A percentile compares a stretch with the other conserved stretches of the same genome.
These are phyloP conservation scores for Avicennia marina DNA, from an alignment of 257 asterid species.

Conservation along the genomic window DNA sequence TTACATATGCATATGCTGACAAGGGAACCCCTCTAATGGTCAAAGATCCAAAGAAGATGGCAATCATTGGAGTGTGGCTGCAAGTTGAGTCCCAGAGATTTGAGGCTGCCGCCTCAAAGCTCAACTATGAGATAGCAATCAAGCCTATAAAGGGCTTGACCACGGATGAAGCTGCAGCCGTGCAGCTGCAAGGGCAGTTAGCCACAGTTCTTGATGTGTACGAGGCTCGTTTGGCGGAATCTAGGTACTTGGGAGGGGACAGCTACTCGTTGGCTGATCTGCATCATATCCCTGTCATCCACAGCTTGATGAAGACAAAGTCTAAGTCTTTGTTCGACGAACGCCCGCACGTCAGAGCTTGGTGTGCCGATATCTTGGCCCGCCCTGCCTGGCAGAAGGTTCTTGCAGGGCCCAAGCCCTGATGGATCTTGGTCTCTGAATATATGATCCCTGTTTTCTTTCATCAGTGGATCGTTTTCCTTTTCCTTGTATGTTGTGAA, in stretches of 20 bases:
- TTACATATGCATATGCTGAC: not conserved
- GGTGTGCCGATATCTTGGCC: slow-evolving; percentile 39
- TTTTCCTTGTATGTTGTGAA: too few relatives aligned
- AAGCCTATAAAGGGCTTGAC: slow-evolving; percentile 2
- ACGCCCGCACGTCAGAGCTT: slow-evolving; percentile 38
- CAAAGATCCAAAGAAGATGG: slow-evolving; percentile 14
- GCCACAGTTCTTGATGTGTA: slow-evolving; percentile 46
- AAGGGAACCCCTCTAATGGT: slow-evolving; percentile 8
- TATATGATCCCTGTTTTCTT: too few relatives aligned
- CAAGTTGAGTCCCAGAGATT: slow-evolving; percentile 1
- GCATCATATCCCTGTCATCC: slow-evolving; percentile 41
- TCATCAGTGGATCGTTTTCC: too few relatives aligned
- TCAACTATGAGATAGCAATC: not conserved
- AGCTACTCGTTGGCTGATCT: slow-evolving; percentile 39
- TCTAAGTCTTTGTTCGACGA: slow-evolving; percentile 37
- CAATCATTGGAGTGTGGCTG: slow-evolving; percentile 1
- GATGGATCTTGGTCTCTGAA: too few relatives aligned
- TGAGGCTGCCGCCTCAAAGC: not conserved
- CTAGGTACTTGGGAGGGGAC: slow-evolving; percentile 50
- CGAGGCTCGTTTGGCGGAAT: slow-evolving; percentile 35
- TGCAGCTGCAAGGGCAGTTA: slow-evolving; percentile 15
- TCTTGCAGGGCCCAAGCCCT: slow-evolving; percentile 9
- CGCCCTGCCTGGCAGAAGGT: slow-evolving; percentile 53
- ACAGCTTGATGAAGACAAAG: slow-evolving; percentile 32
- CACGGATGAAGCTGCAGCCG: slow-evolving; percentile 3